Percentiles rank a stretch among this genome's conserved stretches.
Evolutionary conservation across 2,329 filamentous ascomycete genomes (phyloP).

Genomic region (Paracoccidioides brasiliensis): DNA sequence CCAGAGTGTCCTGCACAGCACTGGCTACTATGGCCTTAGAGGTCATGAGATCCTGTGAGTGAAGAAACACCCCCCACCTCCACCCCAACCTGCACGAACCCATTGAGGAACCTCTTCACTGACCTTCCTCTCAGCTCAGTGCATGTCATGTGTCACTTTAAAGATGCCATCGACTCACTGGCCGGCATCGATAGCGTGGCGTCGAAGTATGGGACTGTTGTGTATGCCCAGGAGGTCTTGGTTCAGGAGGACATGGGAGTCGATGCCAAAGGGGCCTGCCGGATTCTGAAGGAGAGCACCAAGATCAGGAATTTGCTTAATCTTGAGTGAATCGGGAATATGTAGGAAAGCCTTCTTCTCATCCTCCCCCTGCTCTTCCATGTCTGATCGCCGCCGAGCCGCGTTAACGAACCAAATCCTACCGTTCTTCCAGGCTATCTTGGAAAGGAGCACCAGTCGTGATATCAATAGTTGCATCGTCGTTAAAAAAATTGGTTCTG

Average conservation of each 20-base stretch:
- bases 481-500: constrained; percentile 9
- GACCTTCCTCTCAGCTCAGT: not conserved
- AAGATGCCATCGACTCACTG: not conserved
- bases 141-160: not conserved
- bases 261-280: too few species aligned
- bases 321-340: too few species aligned
- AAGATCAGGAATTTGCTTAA: too few species aligned
- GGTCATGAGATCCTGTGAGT: not conserved
- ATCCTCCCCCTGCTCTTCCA: constrained; percentile 7
- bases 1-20: not conserved
- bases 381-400: constrained; percentile 5
- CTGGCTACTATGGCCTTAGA: not conserved
- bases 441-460: constrained; percentile 6
- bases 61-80: not conserved
- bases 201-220: too few species aligned
- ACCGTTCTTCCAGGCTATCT: constrained; percentile 7
- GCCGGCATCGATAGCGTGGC: not conserved
- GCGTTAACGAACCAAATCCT: constrained; percentile 8
- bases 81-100: not conserved
- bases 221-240: too few species aligned
- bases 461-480: constrained; percentile 10
- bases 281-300: too few species aligned
- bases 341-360: constrained; percentile 8
- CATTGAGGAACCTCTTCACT: not conserved
- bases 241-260: too few species aligned